Conservation (phyloP, 495 filamentous ascomycete genomes). For the Hypoxylon subgilvum region DNA sequence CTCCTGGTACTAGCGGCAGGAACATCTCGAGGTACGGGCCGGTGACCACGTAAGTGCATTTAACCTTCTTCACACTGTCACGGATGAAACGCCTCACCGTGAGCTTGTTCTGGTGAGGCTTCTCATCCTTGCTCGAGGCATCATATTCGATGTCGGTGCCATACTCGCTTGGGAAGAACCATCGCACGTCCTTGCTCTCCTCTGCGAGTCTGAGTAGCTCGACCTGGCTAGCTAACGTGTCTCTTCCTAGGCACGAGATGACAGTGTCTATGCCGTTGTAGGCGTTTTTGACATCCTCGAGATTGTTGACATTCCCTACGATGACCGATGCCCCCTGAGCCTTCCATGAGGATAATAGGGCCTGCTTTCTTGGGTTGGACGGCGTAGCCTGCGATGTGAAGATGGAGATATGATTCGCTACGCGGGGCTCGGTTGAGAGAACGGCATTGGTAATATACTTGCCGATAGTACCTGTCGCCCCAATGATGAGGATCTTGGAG, state of each 20-base stretch:
- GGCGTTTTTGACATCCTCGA: conserved; percentile 58
- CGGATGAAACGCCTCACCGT: conserved; percentile 65
- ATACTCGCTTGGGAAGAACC: conserved; percentile 76
- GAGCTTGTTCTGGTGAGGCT: conserved; percentile 73
- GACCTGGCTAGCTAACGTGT: conserved; percentile 63
- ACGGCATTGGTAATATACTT: conserved; percentile 66
- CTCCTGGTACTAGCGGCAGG: conserved; percentile 49
- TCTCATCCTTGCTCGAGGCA: conserved; percentile 62
- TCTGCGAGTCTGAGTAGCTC: conserved; percentile 64
- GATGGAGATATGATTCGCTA: conserved; percentile 60
- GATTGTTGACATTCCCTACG: conserved; percentile 63
- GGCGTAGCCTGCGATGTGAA: conserved; percentile 67
- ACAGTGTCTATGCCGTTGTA: conserved; percentile 69
- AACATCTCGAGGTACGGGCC: conserved; percentile 74
- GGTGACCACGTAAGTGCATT: conserved; percentile 71
- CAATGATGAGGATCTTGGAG: conserved; percentile 68
- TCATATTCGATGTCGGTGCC: conserved; percentile 76
- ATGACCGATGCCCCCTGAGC: conserved; percentile 61
- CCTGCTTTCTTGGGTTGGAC: conserved; percentile 50
- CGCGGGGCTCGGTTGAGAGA: conserved; percentile 57
- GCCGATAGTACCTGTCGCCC: conserved; percentile 73
- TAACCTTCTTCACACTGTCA: conserved; percentile 57
- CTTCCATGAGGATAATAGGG: conserved; percentile 55
- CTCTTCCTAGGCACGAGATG: conserved; percentile 68
- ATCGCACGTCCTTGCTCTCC: conserved; percentile 59